A percentile compares a stretch with the other conserved stretches of the same genome.
Conservation (phyloP, 2,329 filamentous ascomycete species). For the Penicillium vulpinum region DNA sequence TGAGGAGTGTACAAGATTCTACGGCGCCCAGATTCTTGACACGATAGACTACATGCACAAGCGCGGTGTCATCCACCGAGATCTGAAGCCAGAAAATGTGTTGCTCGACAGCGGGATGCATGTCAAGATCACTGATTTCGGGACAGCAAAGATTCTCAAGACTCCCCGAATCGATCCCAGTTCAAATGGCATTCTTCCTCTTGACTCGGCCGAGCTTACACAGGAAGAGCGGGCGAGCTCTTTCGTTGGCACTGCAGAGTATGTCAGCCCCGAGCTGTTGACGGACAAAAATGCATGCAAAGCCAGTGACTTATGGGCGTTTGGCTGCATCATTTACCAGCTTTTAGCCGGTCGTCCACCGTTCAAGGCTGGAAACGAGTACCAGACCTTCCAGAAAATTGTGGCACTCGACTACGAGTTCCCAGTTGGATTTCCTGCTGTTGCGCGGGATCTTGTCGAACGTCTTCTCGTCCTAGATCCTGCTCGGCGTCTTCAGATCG, state of each 20-base stretch:
- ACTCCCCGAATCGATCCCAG: conserved; percentile 48
- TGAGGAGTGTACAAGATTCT: conserved; percentile 90
- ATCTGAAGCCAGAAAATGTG: conserved; percentile 96
- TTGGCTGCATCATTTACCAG: conserved; percentile 97
- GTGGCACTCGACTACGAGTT: conserved; percentile 93
- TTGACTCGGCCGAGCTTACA: conserved; percentile 55
- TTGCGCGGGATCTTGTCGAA: conserved; percentile 86
- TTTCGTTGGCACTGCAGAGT: conserved; percentile 96
- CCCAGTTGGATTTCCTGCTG: conserved; percentile 78
- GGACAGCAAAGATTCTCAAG: conserved; percentile 90
- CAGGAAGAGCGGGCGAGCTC: conserved; percentile 80
- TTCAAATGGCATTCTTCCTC: conserved; percentile 46
- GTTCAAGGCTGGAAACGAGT: conserved; percentile 95
- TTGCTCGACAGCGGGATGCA: conserved; percentile 94
- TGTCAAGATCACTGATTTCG: conserved; percentile 98
- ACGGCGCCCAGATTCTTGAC: conserved; percentile 92
- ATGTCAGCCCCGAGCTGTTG: conserved; percentile 95
- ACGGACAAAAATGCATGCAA: conserved; percentile 97
- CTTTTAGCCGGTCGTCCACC: conserved; percentile 92
- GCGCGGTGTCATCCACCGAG: conserved; percentile 91
- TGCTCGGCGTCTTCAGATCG: conserved; percentile 76
- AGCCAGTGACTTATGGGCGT: conserved; percentile 96
- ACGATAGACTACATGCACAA: conserved; percentile 98
- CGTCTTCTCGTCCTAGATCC: conserved; percentile 88
- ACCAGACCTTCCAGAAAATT: conserved; percentile 97